A percentile compares a stretch with the other conserved stretches of the same genome.
Conservation (phyloP, 2,329 filamentous ascomycete species). For the Botryotinia calthae region DNA sequence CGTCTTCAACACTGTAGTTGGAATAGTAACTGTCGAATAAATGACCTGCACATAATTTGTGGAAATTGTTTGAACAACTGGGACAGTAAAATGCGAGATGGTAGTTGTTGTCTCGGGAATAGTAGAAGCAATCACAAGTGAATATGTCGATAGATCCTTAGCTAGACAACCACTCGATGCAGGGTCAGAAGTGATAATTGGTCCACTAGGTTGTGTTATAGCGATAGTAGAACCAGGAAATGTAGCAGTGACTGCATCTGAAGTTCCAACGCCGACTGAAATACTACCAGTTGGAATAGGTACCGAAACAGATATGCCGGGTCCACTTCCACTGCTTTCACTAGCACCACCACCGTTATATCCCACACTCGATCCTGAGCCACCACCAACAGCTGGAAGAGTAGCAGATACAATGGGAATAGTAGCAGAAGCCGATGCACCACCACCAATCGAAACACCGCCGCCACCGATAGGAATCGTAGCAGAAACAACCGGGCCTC, state of each 20-base stretch:
- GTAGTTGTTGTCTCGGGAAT: background rate
- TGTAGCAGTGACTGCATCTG: background rate
- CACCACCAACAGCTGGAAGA: background rate
- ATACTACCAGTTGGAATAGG: background rate
- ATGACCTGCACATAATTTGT: conserved; percentile 1
- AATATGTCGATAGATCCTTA: conserved; percentile 6
- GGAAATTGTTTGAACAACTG: conserved; percentile 6
- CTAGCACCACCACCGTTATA: background rate
- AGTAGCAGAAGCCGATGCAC: conserved; percentile 2
- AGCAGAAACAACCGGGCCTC: background rate
- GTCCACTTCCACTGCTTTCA: background rate
- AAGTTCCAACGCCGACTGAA: conserved; percentile 10
- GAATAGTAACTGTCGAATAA: conserved; percentile 3
- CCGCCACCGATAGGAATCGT: background rate
- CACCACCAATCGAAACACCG: conserved; percentile 3
- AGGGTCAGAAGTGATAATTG: background rate
- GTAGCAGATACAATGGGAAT: background rate
- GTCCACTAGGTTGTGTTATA: conserved; percentile 5
- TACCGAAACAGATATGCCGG: background rate
- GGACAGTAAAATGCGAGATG: background rate
- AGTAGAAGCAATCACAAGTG: background rate
- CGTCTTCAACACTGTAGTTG: conserved; percentile 10
- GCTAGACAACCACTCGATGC: background rate
- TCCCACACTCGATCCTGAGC: background rate
- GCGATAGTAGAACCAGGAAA: background rate